Evolutionary conservation across 768 basidiomycete genomes (phyloP).

Genomic region (Sarcodon sp.): DNA sequence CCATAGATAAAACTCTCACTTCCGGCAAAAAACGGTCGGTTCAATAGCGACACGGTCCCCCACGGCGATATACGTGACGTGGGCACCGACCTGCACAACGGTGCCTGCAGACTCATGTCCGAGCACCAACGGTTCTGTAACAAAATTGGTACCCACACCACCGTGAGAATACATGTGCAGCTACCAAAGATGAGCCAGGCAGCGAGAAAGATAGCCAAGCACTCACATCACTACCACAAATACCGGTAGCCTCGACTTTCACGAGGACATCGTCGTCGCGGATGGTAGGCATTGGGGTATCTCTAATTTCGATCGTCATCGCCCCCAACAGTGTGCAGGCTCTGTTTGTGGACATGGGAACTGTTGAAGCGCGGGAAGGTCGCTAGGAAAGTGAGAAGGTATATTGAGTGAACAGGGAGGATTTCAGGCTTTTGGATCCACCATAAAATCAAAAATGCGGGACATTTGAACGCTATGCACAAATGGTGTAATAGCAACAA

Average conservation of each 20-base stretch:
- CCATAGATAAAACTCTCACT: conserved; percentile 1
- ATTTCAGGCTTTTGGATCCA: too few relatives aligned
- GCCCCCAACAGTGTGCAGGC: conserved; percentile 6
- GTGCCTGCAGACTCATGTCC: conserved; percentile 12
- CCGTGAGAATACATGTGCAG: conserved; percentile 8
- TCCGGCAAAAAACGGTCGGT: conserved; percentile 8
- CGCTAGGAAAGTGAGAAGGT: too few relatives aligned
- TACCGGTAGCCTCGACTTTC: conserved; percentile 9
- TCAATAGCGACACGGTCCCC: conserved; percentile 12
- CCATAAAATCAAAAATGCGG: too few relatives aligned
- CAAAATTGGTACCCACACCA: conserved; percentile 6
- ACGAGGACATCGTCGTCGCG: conserved; percentile 9
- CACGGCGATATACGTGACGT: conserved; percentile 5
- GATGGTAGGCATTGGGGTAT: conserved; percentile 3
- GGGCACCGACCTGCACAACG: conserved; percentile 6
- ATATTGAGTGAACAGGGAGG: too few relatives aligned
- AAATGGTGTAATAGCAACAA: too few relatives aligned
- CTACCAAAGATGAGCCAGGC: neutral
- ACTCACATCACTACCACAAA: conserved; percentile 11
- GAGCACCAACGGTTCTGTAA: conserved; percentile 6
- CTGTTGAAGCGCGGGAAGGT: too few relatives aligned
- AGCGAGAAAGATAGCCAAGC: neutral
- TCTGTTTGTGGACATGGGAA: neutral
- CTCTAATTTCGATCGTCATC: conserved; percentile 6
- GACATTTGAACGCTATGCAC: too few relatives aligned